Conservation (phyloP, 179 eudicot genomes). For the Patellifolia procumbens region DNA sequence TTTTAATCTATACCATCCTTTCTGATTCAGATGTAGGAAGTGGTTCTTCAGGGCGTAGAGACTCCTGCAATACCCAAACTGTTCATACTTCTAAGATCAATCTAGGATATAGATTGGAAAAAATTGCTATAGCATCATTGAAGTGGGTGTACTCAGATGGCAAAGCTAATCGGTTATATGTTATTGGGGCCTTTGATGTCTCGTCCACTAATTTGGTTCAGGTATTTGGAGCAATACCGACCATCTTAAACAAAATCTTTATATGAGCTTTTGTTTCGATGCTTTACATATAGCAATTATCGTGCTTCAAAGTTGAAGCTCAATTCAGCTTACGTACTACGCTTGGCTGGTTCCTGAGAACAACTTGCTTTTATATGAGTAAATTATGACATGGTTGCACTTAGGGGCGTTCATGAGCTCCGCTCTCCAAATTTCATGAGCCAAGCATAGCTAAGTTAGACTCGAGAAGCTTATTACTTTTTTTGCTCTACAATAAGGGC, state of each 20-base stretch:
- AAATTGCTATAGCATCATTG: constrained; percentile 67
- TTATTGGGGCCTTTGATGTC: constrained; percentile 57
- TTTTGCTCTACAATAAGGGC: too few species aligned
- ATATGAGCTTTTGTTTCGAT: constrained; percentile 4
- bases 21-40: constrained; percentile 36
- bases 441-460: too few species aligned
- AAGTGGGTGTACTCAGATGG: constrained; percentile 77
- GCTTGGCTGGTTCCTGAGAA: neutral
- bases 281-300: neutral
- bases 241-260: neutral
- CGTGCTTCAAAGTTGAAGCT: neutral
- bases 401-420: too few species aligned
- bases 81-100: constrained; percentile 68
- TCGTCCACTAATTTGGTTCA: constrained; percentile 64
- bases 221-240: constrained; percentile 45
- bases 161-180: constrained; percentile 77
- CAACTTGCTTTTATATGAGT: neutral
- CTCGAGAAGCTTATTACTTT: too few species aligned
- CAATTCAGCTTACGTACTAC: neutral
- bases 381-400: neutral
- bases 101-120: constrained; percentile 81
- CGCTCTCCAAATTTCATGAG: too few species aligned
- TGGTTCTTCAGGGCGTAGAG: constrained; percentile 39
- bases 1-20: constrained; percentile 57
- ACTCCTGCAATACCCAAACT: constrained; percentile 38